Base-by-base conservation (phyloP, 176 grass and related monocot species). In the Zoysia japonica region DNA sequence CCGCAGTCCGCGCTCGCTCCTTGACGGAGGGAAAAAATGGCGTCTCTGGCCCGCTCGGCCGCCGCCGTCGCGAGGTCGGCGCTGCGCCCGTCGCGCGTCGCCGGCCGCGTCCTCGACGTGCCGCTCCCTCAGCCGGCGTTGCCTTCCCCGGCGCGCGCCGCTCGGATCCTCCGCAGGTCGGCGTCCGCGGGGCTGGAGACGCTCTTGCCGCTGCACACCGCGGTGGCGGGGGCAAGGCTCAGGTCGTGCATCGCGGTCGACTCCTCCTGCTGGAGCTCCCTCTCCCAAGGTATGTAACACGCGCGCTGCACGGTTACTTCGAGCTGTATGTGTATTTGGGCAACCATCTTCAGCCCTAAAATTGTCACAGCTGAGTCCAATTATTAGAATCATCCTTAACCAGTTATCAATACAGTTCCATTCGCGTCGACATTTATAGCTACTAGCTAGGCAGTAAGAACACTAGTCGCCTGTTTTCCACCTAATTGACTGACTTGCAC, bases 211-310 rank as follows among this genome's bases (percentile, higher is more conserved):
- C 82, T 93, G 42, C 91, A 90, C 67, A 93, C 65, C 35, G 85
- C 84, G 36, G 63, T 93, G 60, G 85, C 85, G 5, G 80, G 70
- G 39, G 82, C 85, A n/a, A 70, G 82, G 45, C 75, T 93, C 17
- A 85, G 75, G 70, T 93, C 91, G 37, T 93, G 73, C 82, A 77
- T 90, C 63, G 88, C 85, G 12, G 65, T 82, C 5, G 75, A 88
- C 39, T 86, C 78, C 28, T 28, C 28, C 1, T 93, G 79, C 66
- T 93, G 88, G 85, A 86, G 91, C 54, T 90, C 75, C 46, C 85
- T 93, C 52, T 93, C 82, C 8, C 85, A 93, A 88, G 88, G 28
- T 28, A 28, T 28, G 81, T 90, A 44, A 77, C 11, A 28, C 2
- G 5, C 2, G 1, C 19, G 36, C 14, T 51, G 1, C 11, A 20